Base-by-base conservation (phyloP, 2,329 filamentous ascomycete genomes). In the Proliferodiscus dingleyae region DNA sequence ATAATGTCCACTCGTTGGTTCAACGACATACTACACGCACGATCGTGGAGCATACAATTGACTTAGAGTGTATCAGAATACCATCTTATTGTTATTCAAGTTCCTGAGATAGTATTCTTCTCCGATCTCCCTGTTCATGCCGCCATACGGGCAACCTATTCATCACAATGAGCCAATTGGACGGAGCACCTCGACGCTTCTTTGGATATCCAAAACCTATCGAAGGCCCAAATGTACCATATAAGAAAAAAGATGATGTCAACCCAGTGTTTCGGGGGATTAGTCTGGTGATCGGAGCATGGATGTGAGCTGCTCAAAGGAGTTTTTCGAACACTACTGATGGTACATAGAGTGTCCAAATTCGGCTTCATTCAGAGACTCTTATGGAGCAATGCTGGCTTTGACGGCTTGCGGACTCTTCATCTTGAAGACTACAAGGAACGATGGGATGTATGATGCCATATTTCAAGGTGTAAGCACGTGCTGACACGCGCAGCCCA, bases 221-320 rank as follows among this genome's bases (percentile, higher is more conserved):
- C 10, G 52, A 61, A 45, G 60, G 44, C 1, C 58, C 61, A 2
- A n/a, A 38, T n/a, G 60, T 62, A 9, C 66, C 68, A 4, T 77
- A 74, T 51, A 61, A 68, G 19, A 70, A 71, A 51, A 62, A 67
- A n/a, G 64, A 71, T 24, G 75, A 80, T 51, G 72, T 76, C 32
- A 89, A 91, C 61, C 87, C 88, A 1, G 74, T 80, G 1, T 69
- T 94, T 52, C 74, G 82, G 45, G 88, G 88, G 4, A 66, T 74
- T 24, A 65, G 80, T 6, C 69, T 94, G 38, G 71, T 78, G 22
- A 69, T 83, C 41, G 79, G 76, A 33, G 77, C 78, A 42, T 77
- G 72, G 47, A 59, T 85, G 83, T 87, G 67, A n/a, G n/a, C n/a
- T 61, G 74, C 65, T 8, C 29, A 37, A 22, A n/a, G 18, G 21